Base-by-base conservation (phyloP, 2,329 filamentous ascomycete genomes). In the Scytalidium sp. region DNA sequence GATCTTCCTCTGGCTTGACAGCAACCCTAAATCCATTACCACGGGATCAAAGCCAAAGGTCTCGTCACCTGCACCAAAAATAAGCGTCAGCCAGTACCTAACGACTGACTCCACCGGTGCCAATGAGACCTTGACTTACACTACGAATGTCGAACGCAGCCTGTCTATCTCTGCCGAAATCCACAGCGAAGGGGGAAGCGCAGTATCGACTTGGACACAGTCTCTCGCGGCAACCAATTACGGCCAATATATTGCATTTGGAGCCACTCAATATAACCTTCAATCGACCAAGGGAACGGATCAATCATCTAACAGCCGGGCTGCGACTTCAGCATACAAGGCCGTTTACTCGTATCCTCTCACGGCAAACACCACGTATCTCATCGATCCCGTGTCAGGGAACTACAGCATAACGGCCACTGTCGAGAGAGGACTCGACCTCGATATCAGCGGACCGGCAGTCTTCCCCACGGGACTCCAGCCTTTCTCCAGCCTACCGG, bases 1-100 rank as follows among this genome's bases (percentile, higher is more conserved):
- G 66, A 74, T 93, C 10, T 93, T 94, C 63, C 58, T 91, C n/a
- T 94, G 88, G 82, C 73, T 85, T 0, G 83, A 85, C 57, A 63
- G 69, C 4, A 55, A 68, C 2, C 62, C 65, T 6, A 69, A 65
- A 8, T 75, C 73, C 17, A 64, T 81, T 47, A 84, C 82, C 0
- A 83, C 75, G 1, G 80, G 78, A 11, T 64, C 59, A 1, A 42
- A 62, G 10, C 71, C 72, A 1, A 61, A 32, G 1, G 53, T 73
- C 13, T 47, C 57, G 4, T 55, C 51, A 40, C 58, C 50, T 36
- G 67, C 50, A 1, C 80, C 83, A 0, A 62, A 60, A 2, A 75
- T 87, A 50, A 52, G 63, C 1, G 64, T 85, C n/a, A 73, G 72
- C 2, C 81, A 81, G 41, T 55, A 61, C 3, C 59, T 78, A n/a